phyloP scores from a whole-genome alignment of 2,329 filamentous ascomycete genomes.

The Colletotrichum trifolii region DNA sequence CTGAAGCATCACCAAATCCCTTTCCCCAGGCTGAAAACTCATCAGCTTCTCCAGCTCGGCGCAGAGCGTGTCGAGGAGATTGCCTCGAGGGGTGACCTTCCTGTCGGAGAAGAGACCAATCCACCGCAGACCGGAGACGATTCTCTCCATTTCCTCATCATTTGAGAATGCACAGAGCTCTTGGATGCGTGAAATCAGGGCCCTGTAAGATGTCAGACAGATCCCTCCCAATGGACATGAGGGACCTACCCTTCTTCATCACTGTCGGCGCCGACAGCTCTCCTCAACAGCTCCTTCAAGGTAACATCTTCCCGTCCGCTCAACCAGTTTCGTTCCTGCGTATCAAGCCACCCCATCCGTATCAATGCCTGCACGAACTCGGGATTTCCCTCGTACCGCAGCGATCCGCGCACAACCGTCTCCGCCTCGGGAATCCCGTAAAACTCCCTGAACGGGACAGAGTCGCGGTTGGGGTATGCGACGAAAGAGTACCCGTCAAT shows the following conservation, averaged over 20 bases:
- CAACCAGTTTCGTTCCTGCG: conserved; percentile 47
- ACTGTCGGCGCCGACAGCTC: conserved; percentile 77
- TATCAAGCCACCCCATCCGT: conserved; percentile 71
- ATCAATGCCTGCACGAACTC: conserved; percentile 76
- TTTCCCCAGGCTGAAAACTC: conserved; percentile 74
- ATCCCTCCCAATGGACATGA: accelerated
- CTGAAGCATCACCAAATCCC: conserved; percentile 71
- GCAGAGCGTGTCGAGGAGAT: conserved; percentile 77
- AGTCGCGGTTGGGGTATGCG: conserved; percentile 78
- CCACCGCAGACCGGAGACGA: conserved; percentile 74
- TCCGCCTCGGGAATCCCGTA: conserved; percentile 77
- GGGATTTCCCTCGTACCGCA: conserved; percentile 76
- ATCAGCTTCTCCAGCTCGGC: conserved; percentile 79
- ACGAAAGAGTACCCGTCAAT: conserved; percentile 68
- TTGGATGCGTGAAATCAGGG: conserved; percentile 67
- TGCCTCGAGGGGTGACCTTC: conserved; percentile 68
- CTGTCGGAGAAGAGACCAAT: conserved; percentile 65
- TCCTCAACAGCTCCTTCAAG: conserved; percentile 76
- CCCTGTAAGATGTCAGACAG: not conserved
- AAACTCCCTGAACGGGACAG: conserved; percentile 72
- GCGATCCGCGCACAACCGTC: conserved; percentile 74
- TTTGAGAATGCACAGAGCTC: conserved; percentile 70
- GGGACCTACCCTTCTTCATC: conserved; percentile 69
- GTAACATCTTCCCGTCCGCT: conserved; percentile 81
- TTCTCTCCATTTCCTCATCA: conserved; percentile 70